Conservation (phyloP, 2,329 filamentous ascomycete species). For the Alternaria viburni region DNA sequence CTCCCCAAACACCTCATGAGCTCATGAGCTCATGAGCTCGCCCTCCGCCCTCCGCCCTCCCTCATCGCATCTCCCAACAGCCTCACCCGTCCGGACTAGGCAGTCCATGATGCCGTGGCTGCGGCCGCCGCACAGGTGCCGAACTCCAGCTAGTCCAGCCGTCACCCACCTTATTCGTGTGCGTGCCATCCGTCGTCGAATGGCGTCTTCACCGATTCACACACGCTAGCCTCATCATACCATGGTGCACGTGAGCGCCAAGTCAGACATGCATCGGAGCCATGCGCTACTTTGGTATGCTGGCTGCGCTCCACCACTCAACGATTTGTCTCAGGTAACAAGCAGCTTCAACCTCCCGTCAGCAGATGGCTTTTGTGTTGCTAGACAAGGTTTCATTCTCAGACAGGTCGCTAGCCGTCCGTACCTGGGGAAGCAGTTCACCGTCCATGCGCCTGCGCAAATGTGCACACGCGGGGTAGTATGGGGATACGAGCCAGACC, state of each 20-base stretch:
- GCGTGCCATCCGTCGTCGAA: slow-evolving; percentile 12
- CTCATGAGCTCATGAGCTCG: neutral
- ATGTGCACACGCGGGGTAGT: slow-evolving; percentile 27
- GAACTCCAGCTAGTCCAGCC: neutral
- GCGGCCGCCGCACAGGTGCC: slow-evolving; percentile 4
- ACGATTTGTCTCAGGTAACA: slow-evolving; percentile 39
- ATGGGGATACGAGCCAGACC: slow-evolving; percentile 18
- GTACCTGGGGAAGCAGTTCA: slow-evolving; percentile 25
- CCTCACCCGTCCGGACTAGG: neutral
- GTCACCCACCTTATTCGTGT: neutral
- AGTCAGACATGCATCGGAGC: slow-evolving; percentile 42
- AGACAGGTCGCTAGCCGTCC: slow-evolving; percentile 17
- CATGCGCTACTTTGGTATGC: slow-evolving; percentile 34
- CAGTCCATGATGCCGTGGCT: slow-evolving; percentile 4
- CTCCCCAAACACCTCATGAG: neutral
- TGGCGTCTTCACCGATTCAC: slow-evolving; percentile 23
- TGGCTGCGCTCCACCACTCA: slow-evolving; percentile 31
- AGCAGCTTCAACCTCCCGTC: slow-evolving; percentile 27
- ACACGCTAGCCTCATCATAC: slow-evolving; percentile 19
- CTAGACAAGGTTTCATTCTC: slow-evolving; percentile 22
- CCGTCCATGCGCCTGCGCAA: slow-evolving; percentile 16
- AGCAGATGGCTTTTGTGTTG: slow-evolving; percentile 28
- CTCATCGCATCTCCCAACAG: neutral
- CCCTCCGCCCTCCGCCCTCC: neutral
- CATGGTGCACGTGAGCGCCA: slow-evolving; percentile 34